A percentile compares a stretch with the other conserved stretches of the same genome.
These are phyloP conservation scores for Aureobasidium sp. DNA, from an alignment of 2,329 filamentous ascomycete species.

Conservation along the genomic window DNA sequence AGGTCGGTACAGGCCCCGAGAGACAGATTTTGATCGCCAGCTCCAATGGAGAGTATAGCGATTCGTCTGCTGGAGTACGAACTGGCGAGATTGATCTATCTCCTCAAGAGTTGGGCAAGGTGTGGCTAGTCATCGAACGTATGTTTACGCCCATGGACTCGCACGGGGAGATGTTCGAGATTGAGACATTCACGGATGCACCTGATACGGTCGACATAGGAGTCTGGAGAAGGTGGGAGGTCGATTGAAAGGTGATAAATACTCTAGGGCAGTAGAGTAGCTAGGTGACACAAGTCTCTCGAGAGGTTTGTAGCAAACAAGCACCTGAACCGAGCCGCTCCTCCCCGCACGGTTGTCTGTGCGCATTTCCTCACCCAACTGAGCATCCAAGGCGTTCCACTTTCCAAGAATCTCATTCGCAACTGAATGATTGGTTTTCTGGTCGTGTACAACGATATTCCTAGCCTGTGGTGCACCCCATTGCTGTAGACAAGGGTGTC, in stretches of 20 bases:
- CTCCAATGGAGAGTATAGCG: slow-evolving; percentile 66
- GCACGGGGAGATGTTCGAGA: slow-evolving; percentile 44
- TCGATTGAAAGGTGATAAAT: slow-evolving; percentile 21
- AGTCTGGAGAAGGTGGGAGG: slow-evolving; percentile 39
- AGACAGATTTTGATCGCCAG: slow-evolving; percentile 59
- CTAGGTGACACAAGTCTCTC: neutral
- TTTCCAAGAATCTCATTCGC: neutral
- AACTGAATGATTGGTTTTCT: neutral
- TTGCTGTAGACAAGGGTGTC: neutral
- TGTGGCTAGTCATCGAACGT: slow-evolving; percentile 74
- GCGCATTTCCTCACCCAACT: neutral
- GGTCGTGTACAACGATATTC: neutral
- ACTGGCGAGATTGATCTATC: slow-evolving; percentile 69
- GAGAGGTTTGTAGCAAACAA: neutral
- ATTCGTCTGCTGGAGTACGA: slow-evolving; percentile 57
- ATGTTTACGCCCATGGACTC: slow-evolving; percentile 52
- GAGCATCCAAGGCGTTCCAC: neutral
- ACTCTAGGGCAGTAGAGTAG: neutral
- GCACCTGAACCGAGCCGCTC: neutral
- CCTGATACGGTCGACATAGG: slow-evolving; percentile 38
- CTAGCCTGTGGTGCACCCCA: neutral
- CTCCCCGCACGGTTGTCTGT: neutral
- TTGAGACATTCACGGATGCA: slow-evolving; percentile 42
- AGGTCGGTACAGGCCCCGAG: slow-evolving; percentile 65
- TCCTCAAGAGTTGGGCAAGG: slow-evolving; percentile 38